Evolutionary conservation across 2,329 filamentous ascomycete genomes (phyloP), one percentile per base, ranked within the genome.

Genomic region (Exophiala bonariae): DNA sequence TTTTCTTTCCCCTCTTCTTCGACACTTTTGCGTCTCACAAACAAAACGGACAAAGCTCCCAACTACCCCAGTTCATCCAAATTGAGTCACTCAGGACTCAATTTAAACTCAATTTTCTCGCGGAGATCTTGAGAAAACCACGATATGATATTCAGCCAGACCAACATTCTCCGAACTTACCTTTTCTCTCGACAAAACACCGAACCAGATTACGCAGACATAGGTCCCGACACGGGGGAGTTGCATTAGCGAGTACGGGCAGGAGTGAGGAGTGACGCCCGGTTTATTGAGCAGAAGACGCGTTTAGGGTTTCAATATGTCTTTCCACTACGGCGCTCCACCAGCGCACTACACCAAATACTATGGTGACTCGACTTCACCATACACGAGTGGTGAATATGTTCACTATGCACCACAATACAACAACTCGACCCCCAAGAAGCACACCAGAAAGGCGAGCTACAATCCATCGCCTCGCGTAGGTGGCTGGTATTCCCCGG

Each of bases 391-490:
- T 44, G 50, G 41, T 41, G 56, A 60, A 47, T 60, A 60, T 43
- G 55, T 60, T 7, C 54, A 60, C 19, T 59, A 60, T 41, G 49
- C 50, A 11, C 50, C 58, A n/a, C 51, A 56, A 40, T 52, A 58
- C 41, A 53, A 55, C 50, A 26, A n/a, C n/a, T 66, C 62, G 44
- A 70, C 70, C 33, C 65, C 75, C 37, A 77, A 77, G 62, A 69
- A 70, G 53, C 80, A 83, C 64, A 65, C 70, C 23, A 77, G 80
- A 61, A 77, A 80, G 57, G 74, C 79, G 54, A 84, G 80, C 57
- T 78, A 77, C 63, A 67, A 65, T 50, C 70, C 68, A 49, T 68
- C 70, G 22, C 60, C 66, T 10, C 44, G 46, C 35, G 41, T 51
- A 6, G 61, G 63, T 40, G 66, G 65, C 48, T 73, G 65, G 62